Conservation (phyloP, 2,329 filamentous ascomycete genomes). For the Neopestalotiopsis rosae region DNA sequence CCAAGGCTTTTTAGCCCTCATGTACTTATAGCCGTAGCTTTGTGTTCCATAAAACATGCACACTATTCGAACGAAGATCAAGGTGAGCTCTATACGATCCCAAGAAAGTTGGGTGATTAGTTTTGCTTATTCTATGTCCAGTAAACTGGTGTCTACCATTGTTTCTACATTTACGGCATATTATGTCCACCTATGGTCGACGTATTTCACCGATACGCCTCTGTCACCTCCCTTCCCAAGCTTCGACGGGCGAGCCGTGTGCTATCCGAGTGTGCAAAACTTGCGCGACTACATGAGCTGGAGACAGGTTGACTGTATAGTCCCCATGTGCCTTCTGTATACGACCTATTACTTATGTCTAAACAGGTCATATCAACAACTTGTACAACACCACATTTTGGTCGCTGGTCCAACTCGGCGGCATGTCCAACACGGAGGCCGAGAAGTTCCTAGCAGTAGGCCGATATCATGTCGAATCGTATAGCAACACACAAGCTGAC, state of each 20-base stretch:
- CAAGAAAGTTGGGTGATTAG: background rate
- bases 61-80: constrained; percentile 83
- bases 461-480: background rate
- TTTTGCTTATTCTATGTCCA: constrained; percentile 40
- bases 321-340: background rate
- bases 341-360: background rate
- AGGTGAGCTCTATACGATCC: constrained; percentile 56
- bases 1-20: background rate
- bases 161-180: constrained; percentile 93
- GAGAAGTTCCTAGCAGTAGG: constrained; percentile 78
- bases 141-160: constrained; percentile 89
- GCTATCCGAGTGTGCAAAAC: constrained; percentile 83
- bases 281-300: constrained; percentile 95
- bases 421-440: constrained; percentile 76
- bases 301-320: constrained; percentile 92
- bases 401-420: constrained; percentile 80
- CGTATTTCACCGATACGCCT: constrained; percentile 73
- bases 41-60: constrained; percentile 82
- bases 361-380: constrained; percentile 91
- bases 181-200: constrained; percentile 82
- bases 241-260: constrained; percentile 91
- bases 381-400: constrained; percentile 98
- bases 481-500: constrained; percentile 25
- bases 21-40: constrained; percentile 60
- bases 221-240: constrained; percentile 80